Percentiles rank a stretch among this genome's conserved stretches.
Conservation (phyloP, 2,329 filamentous ascomycete genomes). For the Neofusicoccum sp. region DNA sequence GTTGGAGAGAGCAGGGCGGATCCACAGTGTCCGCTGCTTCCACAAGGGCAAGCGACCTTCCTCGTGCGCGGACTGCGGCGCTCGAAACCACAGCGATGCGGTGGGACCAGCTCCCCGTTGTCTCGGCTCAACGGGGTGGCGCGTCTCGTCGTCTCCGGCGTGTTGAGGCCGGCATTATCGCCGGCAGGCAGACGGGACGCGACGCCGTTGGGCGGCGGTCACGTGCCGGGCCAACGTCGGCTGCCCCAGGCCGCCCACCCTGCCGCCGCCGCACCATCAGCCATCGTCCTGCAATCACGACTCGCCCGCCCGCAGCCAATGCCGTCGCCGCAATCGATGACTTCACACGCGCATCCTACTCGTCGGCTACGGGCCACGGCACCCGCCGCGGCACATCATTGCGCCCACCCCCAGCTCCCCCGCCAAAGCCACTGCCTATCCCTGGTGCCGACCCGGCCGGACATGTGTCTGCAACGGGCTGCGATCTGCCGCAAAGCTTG, state of each 20-base stretch:
- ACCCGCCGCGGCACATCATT: not conserved
- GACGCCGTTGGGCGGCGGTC: not conserved
- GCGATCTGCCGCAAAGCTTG: slow-evolving; percentile 13
- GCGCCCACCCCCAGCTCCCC: slow-evolving; percentile 7
- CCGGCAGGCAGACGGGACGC: not conserved
- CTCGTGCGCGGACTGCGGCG: too few species aligned
- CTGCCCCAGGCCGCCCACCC: too few species aligned
- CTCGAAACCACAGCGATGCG: not conserved
- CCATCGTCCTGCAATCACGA: not conserved
- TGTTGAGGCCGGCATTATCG: not conserved
- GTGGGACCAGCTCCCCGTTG: too few species aligned
- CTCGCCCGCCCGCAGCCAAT: not conserved
- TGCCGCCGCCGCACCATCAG: too few species aligned
- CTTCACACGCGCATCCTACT: not conserved
- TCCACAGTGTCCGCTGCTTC: too few species aligned
- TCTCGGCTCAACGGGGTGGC: too few species aligned
- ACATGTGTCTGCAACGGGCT: not conserved
- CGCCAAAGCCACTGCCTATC: not conserved
- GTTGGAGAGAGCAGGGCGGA: too few species aligned
- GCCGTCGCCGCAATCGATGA: not conserved
- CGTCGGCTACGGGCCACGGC: not conserved
- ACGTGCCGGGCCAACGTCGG: not conserved
- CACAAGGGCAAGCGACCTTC: too few species aligned
- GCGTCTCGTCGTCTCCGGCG: too few species aligned
- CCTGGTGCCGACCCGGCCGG: not conserved